Percentiles rank a stretch among this genome's conserved stretches.
Evolutionary conservation across 331 rosid genomes (phyloP).

Genomic region (Pyrus hybrid): DNA sequence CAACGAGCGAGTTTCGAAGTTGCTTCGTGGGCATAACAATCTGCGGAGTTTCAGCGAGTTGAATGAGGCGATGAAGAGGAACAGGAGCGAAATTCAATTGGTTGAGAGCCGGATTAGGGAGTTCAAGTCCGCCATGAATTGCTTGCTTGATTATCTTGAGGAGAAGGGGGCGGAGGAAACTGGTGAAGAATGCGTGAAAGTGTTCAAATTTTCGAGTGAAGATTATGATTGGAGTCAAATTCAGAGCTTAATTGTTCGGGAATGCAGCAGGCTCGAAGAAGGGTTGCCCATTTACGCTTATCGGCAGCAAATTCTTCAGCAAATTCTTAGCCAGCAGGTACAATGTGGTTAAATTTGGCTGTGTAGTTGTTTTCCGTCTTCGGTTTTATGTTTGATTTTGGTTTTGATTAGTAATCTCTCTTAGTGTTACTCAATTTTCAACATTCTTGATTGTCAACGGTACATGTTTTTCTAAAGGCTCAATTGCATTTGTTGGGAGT

Average conservation of each 20-base stretch:
- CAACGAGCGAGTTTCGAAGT: not conserved
- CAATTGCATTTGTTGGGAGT: not conserved
- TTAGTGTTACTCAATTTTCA: not conserved
- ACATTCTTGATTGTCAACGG: not conserved
- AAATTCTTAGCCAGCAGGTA: conserved; percentile 66
- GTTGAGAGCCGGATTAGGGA: conserved; percentile 46
- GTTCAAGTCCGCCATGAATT: conserved; percentile 59
- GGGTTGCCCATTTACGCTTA: conserved; percentile 86
- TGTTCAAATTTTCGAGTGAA: conserved; percentile 33
- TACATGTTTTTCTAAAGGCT: not conserved
- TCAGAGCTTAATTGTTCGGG: conserved; percentile 49
- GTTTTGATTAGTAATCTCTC: not conserved
- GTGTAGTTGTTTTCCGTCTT: not conserved
- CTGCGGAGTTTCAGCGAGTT: not conserved
- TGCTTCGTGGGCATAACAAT: not conserved
- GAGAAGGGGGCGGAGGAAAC: conserved; percentile 18
- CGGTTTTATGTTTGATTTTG: not conserved
- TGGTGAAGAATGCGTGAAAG: conserved; percentile 14
- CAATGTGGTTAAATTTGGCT: not conserved
- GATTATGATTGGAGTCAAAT: conserved; percentile 38
- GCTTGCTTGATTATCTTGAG: conserved; percentile 41
- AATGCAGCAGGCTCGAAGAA: conserved; percentile 60
- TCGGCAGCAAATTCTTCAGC: conserved; percentile 54
- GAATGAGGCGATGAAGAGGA: conserved; percentile 19
- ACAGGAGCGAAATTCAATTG: conserved; percentile 25